Evolutionary conservation across 1,139 yeast species (phyloP).

Genomic region (Geotrichum europaeum): DNA sequence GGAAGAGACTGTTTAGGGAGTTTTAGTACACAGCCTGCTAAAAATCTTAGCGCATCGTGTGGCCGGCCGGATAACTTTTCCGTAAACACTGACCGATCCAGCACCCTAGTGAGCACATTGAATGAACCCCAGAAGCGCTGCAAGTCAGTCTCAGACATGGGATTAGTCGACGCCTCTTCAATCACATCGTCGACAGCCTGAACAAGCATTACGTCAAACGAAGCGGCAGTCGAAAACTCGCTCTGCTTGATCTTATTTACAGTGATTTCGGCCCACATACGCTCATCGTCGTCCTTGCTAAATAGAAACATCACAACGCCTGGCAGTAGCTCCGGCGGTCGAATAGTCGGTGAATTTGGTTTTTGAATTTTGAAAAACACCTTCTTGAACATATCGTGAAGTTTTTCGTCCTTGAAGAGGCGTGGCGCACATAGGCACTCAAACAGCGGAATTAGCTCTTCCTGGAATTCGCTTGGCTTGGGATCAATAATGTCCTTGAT

Average conservation of each 20-base stretch:
- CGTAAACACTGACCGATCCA: slow-evolving; percentile 13
- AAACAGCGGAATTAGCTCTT: slow-evolving; percentile 22
- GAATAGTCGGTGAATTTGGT: slow-evolving; percentile 24
- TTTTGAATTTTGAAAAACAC: slow-evolving; percentile 28
- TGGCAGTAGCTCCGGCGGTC: slow-evolving; percentile 28
- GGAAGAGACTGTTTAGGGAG: slow-evolving; percentile 12
- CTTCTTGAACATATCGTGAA: slow-evolving; percentile 19
- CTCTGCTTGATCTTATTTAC: slow-evolving; percentile 13
- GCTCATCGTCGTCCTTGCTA: slow-evolving; percentile 24
- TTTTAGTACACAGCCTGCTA: slow-evolving; percentile 8
- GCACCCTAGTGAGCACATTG: slow-evolving; percentile 11
- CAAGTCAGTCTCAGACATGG: slow-evolving; percentile 2
- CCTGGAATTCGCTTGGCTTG: slow-evolving; percentile 19
- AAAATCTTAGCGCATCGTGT: slow-evolving; percentile 12
- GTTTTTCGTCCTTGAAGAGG: slow-evolving; percentile 17
- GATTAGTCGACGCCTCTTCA: slow-evolving; percentile 10
- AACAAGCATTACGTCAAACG: slow-evolving; percentile 20
- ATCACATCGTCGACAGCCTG: slow-evolving; percentile 17
- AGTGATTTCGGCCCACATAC: slow-evolving; percentile 27
- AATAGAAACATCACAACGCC: slow-evolving; percentile 31
- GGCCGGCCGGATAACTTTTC: slow-evolving; percentile 13
- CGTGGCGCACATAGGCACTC: slow-evolving; percentile 28
- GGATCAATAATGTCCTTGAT: slow-evolving; percentile 13
- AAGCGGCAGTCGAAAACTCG: slow-evolving; percentile 13
- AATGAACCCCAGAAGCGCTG: slow-evolving; percentile 12